These are phyloP conservation scores for Cladosporium velox DNA, from an alignment of 2,329 filamentous ascomycete genomes.

Conservation along the genomic window DNA sequence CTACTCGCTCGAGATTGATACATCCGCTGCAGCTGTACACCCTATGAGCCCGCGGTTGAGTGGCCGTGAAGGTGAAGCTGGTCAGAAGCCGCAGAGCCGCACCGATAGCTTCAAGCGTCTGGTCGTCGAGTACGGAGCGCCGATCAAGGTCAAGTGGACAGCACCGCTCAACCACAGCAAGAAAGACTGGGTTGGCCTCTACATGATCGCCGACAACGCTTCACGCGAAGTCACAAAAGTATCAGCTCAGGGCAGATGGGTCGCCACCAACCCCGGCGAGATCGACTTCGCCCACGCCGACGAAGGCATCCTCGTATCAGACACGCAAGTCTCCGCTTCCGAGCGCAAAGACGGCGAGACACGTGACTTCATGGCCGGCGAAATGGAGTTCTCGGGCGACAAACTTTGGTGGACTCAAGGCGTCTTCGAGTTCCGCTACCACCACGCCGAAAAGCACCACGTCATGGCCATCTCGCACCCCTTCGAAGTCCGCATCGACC, in stretches of 20 bases:
- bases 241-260: slow-evolving; percentile 85
- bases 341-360: slow-evolving; percentile 52
- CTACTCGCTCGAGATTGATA: slow-evolving; percentile 76
- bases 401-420: slow-evolving; percentile 97
- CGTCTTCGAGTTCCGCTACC: slow-evolving; percentile 95
- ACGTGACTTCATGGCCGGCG: slow-evolving; percentile 68
- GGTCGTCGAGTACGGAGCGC: slow-evolving; percentile 83
- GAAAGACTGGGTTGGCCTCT: slow-evolving; percentile 93
- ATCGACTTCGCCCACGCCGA: slow-evolving; percentile 78
- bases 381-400: slow-evolving; percentile 85
- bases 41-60: not conserved
- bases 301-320: slow-evolving; percentile 70
- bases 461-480: slow-evolving; percentile 93
- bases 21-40: slow-evolving; percentile 51
- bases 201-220: slow-evolving; percentile 92
- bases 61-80: slow-evolving; percentile 72
- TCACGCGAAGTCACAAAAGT: slow-evolving; percentile 82
- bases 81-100: slow-evolving; percentile 64
- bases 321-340: slow-evolving; percentile 57
- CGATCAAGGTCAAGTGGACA: slow-evolving; percentile 86
- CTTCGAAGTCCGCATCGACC: slow-evolving; percentile 83
- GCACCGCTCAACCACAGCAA: slow-evolving; percentile 85
- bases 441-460: slow-evolving; percentile 88
- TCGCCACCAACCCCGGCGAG: slow-evolving; percentile 72
- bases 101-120: slow-evolving; percentile 69